These are phyloP conservation scores for Psilocybe tampanensis DNA, from an alignment of 768 basidiomycete species.

Conservation along the genomic window DNA sequence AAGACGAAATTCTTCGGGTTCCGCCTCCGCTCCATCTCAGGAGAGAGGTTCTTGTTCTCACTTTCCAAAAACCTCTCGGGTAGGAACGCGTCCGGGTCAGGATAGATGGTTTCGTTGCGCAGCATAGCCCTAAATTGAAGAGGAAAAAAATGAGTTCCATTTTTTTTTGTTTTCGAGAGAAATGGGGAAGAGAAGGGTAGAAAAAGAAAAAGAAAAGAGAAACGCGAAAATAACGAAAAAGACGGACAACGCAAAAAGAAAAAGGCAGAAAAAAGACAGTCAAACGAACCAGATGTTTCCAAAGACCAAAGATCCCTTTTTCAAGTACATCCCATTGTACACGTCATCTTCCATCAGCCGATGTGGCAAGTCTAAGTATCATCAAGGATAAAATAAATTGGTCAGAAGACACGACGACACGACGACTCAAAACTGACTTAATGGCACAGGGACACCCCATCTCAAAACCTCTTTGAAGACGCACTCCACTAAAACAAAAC, in stretches of 20 bases:
- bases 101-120: constrained; percentile 22
- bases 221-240: no score
- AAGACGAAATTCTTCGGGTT: constrained; percentile 16
- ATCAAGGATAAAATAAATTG: constrained; percentile 6
- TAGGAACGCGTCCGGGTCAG: constrained; percentile 19
- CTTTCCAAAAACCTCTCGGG: constrained; percentile 26
- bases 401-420: constrained; percentile 8
- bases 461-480: constrained; percentile 25
- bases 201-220: no score
- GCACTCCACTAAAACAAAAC: constrained; percentile 14
- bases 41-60: no score
- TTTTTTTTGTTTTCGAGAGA: no score
- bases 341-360: constrained; percentile 31
- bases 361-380: constrained; percentile 28
- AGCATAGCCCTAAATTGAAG: constrained; percentile 24
- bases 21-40: constrained; percentile 9
- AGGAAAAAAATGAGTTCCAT: no score
- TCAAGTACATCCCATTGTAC: constrained; percentile 31
- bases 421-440: constrained; percentile 21
- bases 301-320: constrained; percentile 21
- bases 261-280: background rate
- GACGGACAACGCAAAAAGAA: no score
- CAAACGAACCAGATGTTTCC: constrained; percentile 17
- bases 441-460: constrained; percentile 26
- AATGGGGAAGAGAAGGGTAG: no score